Percentiles rank a stretch among this genome's conserved stretches.
phyloP scores from a whole-genome alignment of 768 basidiomycete genomes.

The Imleria badia region DNA sequence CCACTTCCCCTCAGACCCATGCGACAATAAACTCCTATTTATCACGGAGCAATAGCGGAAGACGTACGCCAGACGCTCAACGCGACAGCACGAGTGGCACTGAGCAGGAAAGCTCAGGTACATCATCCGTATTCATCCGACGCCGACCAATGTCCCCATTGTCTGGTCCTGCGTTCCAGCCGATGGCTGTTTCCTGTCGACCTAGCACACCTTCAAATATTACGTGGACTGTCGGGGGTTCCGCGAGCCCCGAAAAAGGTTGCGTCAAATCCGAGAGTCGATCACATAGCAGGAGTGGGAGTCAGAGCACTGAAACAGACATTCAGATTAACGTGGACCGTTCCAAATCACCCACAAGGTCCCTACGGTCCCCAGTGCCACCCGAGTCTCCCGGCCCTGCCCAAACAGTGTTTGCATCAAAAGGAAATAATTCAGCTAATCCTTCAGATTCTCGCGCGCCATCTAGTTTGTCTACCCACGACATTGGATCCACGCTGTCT shows the following conservation, averaged over 20 bases:
- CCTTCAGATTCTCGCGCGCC: constrained; percentile 41
- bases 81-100: constrained; percentile 36
- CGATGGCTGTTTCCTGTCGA: constrained; percentile 52
- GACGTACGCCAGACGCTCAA: constrained; percentile 59
- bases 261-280: constrained; percentile 32
- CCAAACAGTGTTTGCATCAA: constrained; percentile 20
- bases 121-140: constrained; percentile 53
- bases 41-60: constrained; percentile 61
- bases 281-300: constrained; percentile 56
- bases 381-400: constrained; percentile 60
- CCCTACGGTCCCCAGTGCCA: constrained; percentile 53
- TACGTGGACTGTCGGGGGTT: constrained; percentile 56
- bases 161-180: constrained; percentile 58
- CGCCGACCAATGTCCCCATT: constrained; percentile 75
- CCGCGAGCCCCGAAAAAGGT: constrained; percentile 32
- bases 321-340: constrained; percentile 29
- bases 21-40: constrained; percentile 46
- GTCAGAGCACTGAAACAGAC: constrained; percentile 46
- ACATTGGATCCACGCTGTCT: constrained; percentile 47
- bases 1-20: constrained; percentile 45
- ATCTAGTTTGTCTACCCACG: constrained; percentile 49
- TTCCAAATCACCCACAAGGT: constrained; percentile 45
- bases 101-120: constrained; percentile 43
- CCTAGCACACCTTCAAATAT: constrained; percentile 71
- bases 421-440: constrained; percentile 31